Evolutionary conservation across 2,329 filamentous ascomycete genomes (phyloP).

Genomic region (Alternaria alternata): DNA sequence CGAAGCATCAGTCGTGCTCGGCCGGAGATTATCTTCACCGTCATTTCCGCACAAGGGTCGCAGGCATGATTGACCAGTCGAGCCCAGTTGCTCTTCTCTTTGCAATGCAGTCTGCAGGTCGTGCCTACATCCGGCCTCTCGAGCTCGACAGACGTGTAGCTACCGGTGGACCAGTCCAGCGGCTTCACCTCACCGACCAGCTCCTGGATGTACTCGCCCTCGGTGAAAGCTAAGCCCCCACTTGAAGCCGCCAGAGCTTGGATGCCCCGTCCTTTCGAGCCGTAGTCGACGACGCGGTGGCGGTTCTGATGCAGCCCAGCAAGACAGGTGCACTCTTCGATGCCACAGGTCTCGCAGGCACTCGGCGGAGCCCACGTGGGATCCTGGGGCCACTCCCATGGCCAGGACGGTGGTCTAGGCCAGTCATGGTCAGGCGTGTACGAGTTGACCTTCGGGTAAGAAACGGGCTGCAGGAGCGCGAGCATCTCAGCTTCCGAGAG

Average conservation of each 20-base stretch:
- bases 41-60: slow-evolving; percentile 1
- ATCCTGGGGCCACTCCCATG: slow-evolving; percentile 3
- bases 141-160: not conserved
- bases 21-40: not conserved
- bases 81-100: slow-evolving; percentile 6
- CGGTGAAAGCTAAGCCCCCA: slow-evolving; percentile 5
- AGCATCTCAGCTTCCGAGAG: slow-evolving; percentile 4
- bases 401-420: slow-evolving; percentile 6
- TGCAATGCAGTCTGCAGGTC: not conserved
- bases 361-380: slow-evolving; percentile 2
- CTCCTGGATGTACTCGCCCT: slow-evolving; percentile 7
- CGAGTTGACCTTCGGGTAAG: slow-evolving; percentile 10
- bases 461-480: slow-evolving; percentile 1
- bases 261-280: slow-evolving; percentile 1
- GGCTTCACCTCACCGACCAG: slow-evolving; percentile 9
- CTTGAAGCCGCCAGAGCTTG: not conserved
- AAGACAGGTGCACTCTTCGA: slow-evolving; percentile 3
- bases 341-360: slow-evolving; percentile 1
- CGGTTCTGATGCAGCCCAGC: not conserved
- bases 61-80: slow-evolving; percentile 1
- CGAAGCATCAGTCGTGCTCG: slow-evolving; percentile 3
- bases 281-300: not conserved
- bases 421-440: slow-evolving; percentile 8
- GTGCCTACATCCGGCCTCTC: not conserved
- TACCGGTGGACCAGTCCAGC: not conserved